A percentile compares a stretch with the other conserved stretches of the same genome.
These are phyloP conservation scores for Clitopilus hobsonii DNA, from an alignment of 768 basidiomycete genomes.

Conservation along the genomic window DNA sequence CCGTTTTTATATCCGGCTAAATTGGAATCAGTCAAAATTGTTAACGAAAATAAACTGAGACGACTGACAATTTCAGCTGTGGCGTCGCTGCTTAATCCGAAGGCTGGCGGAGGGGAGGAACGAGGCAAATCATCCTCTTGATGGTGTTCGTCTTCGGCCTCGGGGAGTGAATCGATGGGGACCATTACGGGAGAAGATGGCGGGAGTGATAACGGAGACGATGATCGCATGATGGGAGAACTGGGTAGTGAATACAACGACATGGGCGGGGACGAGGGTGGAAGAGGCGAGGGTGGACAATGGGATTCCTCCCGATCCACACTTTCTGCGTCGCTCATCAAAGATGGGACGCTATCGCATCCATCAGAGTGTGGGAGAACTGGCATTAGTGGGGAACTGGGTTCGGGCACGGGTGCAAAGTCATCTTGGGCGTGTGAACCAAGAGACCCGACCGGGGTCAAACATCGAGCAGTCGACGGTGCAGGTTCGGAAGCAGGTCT, in stretches of 20 bases:
- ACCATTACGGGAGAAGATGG: constrained; percentile 19
- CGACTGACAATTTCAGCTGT: background rate
- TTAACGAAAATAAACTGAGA: background rate
- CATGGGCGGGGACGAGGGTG: constrained; percentile 40
- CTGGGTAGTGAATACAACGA: constrained; percentile 27
- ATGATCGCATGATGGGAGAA: constrained; percentile 31
- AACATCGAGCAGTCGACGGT: constrained; percentile 5
- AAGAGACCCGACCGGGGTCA: constrained; percentile 2
- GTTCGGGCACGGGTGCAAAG: constrained; percentile 11
- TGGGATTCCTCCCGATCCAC: constrained; percentile 20
- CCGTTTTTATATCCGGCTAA: background rate
- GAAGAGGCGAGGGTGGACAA: constrained; percentile 18
- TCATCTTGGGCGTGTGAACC: constrained; percentile 5
- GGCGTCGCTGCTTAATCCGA: background rate
- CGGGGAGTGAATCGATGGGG: constrained; percentile 7
- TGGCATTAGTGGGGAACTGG: constrained; percentile 6
- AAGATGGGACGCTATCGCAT: constrained; percentile 19
- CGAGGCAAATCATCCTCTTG: background rate
- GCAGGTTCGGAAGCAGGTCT: constrained; percentile 2
- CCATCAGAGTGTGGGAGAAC: constrained; percentile 6
- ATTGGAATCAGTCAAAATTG: background rate
- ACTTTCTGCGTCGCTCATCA: constrained; percentile 27
- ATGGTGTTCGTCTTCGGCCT: constrained; percentile 6
- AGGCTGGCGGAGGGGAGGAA: background rate
- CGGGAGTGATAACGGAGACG: constrained; percentile 21